phyloP scores from a whole-genome alignment of 225 moss, liverwort and hornwort genomes.

The Pseudoscleropodium purum region DNA sequence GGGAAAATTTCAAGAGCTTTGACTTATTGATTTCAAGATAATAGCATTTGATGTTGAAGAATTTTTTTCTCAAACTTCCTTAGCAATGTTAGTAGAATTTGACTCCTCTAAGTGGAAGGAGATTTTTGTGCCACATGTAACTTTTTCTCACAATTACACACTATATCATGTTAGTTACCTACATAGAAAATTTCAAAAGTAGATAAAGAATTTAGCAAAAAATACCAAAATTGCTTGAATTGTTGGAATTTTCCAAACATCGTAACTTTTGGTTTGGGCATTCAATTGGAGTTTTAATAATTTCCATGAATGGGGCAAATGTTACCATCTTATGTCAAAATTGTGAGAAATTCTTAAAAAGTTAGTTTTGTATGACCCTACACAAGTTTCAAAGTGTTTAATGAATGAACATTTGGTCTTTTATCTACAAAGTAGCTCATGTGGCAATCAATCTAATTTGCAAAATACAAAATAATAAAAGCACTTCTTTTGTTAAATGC shows the following conservation, averaged over 20 bases:
- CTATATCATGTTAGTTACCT: neutral
- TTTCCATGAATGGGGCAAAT: neutral
- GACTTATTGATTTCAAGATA: neutral
- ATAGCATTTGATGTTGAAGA: neutral
- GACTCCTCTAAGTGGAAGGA: neutral
- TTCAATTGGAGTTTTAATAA: neutral
- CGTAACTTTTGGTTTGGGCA: neutral
- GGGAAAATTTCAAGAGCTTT: neutral
- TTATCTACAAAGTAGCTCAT: neutral
- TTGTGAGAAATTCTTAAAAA: no score
- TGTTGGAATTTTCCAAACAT: accelerated
- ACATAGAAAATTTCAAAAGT: neutral
- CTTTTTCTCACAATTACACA: neutral
- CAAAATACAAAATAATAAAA: neutral
- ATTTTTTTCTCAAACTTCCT: neutral
- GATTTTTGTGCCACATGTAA: neutral
- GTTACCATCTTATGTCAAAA: neutral
- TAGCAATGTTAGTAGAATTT: neutral
- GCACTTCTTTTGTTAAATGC: neutral
- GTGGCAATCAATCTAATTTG: neutral
- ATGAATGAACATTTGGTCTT: neutral
- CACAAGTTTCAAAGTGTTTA: accelerated
- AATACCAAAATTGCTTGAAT: accelerated
- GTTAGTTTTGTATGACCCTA: neutral
- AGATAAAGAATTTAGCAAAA: neutral